Evolutionary conservation across 768 basidiomycete genomes (phyloP).

Genomic region (Boletus bicolor): DNA sequence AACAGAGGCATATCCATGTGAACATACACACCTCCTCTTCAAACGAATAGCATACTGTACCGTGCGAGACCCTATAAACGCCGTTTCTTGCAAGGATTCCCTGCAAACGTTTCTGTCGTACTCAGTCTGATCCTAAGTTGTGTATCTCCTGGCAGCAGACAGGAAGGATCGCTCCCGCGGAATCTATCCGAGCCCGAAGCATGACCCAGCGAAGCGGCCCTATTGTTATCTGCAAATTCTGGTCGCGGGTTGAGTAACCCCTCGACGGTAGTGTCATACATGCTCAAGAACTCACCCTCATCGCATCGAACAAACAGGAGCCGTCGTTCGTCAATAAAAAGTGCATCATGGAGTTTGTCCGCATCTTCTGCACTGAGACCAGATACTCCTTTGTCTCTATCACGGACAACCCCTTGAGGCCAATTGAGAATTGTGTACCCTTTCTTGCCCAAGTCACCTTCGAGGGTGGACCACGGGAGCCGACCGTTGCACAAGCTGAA

Average conservation of each 20-base stretch:
- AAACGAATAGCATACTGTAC: no score
- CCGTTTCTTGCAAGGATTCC: neutral
- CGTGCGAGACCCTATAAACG: neutral
- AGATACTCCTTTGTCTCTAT: constrained; percentile 1
- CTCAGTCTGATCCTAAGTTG: neutral
- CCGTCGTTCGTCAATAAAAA: neutral
- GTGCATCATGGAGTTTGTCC: constrained; percentile 4
- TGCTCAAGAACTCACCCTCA: neutral
- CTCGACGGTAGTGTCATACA: neutral
- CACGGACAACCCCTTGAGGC: constrained; percentile 2
- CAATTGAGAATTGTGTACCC: constrained; percentile 7
- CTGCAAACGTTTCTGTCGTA: neutral
- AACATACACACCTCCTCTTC: no score
- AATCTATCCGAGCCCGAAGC: neutral
- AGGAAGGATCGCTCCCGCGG: neutral
- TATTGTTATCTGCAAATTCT: neutral
- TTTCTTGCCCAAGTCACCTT: neutral
- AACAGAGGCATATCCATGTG: no score
- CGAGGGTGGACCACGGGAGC: constrained; percentile 13
- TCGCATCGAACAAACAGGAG: neutral
- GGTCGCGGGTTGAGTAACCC: neutral
- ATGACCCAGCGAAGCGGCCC: no score
- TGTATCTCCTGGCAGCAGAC: neutral
- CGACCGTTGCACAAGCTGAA: constrained; percentile 3
- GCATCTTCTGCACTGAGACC: constrained; percentile 3